Evolutionary conservation across 2,329 filamentous ascomycete species (phyloP), one percentile per base, ranked within the genome.

Genomic region (Trichoderma oligosporum): DNA sequence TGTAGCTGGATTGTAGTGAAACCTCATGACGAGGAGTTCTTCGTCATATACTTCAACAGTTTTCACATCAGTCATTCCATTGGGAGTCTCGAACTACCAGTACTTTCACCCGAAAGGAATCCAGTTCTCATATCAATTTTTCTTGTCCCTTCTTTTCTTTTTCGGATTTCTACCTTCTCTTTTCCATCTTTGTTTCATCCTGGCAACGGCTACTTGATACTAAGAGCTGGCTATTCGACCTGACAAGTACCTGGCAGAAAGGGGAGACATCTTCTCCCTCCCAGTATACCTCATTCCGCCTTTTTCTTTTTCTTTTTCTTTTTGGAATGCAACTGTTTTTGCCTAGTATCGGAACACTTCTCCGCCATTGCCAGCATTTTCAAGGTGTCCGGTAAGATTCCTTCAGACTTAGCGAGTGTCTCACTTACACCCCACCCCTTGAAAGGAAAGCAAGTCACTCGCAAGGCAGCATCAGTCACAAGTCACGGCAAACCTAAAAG

Each of bases 311-410:
- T 41, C 16, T 11, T 41, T 41, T 7, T 66, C 64, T 66, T 67
- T 59, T 64, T 70, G 71, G 71, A 73, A 73, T 73, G 70, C 64
- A 44, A 71, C 61, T 72, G 71, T 69, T 69, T 72, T 64, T 70
- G 59, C 46, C 61, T 61, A 71, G 70, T 67, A 71, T 72, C 64
- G 70, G 66, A 68, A 68, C 61, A 57, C 61, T 66, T 59, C 62
- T 67, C 60, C 66, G 66, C 69, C 68, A 68, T 68, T 68, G 61
- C 63, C 61, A 69, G 63, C 59, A 68, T 64, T 66, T 67, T 60
- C 54, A 61, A 62, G 62, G 61, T 64, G 63, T 60, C 71, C 68
- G 68, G 69, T 71, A 70, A 70, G 68, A 67, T 65, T 60, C 60
- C 62, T 61, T 61, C 63, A 60, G 64, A 55, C 36, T 66, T 60